These are phyloP conservation scores for Phytophthora colocasiae DNA, from an alignment of 352 stramenopile species.

Conservation along the genomic window DNA sequence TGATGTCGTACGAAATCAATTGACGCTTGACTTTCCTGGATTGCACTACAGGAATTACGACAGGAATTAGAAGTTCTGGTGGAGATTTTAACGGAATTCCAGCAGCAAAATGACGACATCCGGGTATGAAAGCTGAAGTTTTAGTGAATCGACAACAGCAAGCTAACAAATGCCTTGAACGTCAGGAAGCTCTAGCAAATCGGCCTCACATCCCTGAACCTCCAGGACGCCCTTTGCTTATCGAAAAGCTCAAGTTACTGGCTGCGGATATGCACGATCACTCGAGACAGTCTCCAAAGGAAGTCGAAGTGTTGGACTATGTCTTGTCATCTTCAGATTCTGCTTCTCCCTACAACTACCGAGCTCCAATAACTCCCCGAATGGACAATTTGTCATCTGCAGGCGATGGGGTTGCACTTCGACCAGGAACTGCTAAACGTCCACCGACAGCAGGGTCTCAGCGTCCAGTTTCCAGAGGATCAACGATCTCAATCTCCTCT, in stretches of 20 bases:
- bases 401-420: slow-evolving; percentile 36
- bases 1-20: not conserved
- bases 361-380: slow-evolving; percentile 48
- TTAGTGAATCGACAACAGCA: not conserved
- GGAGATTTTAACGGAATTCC: slow-evolving; percentile 82
- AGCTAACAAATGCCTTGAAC: not conserved
- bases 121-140: slow-evolving; percentile 42
- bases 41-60: slow-evolving; percentile 49
- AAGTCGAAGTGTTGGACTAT: slow-evolving; percentile 70
- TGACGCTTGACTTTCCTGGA: not conserved
- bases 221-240: slow-evolving; percentile 64
- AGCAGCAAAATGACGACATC: slow-evolving; percentile 81
- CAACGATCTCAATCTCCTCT: slow-evolving; percentile 66
- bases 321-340: slow-evolving; percentile 41
- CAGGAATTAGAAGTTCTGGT: slow-evolving; percentile 67
- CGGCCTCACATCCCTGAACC: slow-evolving; percentile 65
- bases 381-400: slow-evolving; percentile 35
- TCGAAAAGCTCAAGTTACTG: slow-evolving; percentile 80
- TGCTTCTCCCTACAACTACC: slow-evolving; percentile 17
- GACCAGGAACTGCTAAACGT: slow-evolving; percentile 55
- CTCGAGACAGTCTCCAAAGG: slow-evolving; percentile 50
- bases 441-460: slow-evolving; percentile 53
- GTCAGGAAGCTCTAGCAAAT: slow-evolving; percentile 63
- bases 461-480: slow-evolving; percentile 70
- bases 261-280: slow-evolving; percentile 49